These are phyloP conservation scores for Lepiota venenata DNA, from an alignment of 768 basidiomycete genomes.

Conservation along the genomic window DNA sequence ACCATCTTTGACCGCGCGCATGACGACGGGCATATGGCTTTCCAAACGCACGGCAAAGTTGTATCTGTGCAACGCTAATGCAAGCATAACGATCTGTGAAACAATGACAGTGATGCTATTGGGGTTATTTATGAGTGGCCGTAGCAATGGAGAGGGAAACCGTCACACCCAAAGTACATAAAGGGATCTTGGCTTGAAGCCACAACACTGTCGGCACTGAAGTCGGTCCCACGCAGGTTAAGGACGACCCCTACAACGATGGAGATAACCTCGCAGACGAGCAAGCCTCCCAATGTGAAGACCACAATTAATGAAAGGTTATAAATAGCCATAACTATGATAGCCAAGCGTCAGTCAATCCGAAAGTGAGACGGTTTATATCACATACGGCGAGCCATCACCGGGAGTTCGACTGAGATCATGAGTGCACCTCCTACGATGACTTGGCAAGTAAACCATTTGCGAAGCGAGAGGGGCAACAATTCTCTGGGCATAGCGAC, in stretches of 20 bases:
- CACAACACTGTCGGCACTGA: slow-evolving; percentile 19
- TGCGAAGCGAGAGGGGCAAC: slow-evolving; percentile 12
- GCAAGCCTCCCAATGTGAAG: slow-evolving; percentile 17
- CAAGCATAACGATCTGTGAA: slow-evolving; percentile 30
- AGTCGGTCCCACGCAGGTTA: slow-evolving; percentile 17
- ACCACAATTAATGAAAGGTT: slow-evolving; percentile 25
- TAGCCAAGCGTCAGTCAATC: not conserved
- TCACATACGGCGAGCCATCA: slow-evolving; percentile 25
- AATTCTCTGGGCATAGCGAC: slow-evolving; percentile 11
- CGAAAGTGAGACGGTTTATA: not conserved
- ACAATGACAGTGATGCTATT: slow-evolving; percentile 21
- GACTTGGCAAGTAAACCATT: slow-evolving; percentile 25
- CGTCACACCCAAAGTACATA: slow-evolving; percentile 25
- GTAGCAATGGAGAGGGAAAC: not conserved
- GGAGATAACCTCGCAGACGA: slow-evolving; percentile 19
- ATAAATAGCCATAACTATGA: slow-evolving; percentile 32
- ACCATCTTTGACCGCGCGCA: slow-evolving; percentile 35
- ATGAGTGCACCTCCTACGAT: slow-evolving; percentile 22
- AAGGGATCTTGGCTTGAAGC: slow-evolving; percentile 19
- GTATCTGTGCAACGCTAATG: slow-evolving; percentile 29
- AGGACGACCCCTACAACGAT: slow-evolving; percentile 19
- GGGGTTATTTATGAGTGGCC: not conserved
- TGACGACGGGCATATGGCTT: slow-evolving; percentile 27
- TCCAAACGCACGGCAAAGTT: slow-evolving; percentile 13
- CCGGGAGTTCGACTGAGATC: slow-evolving; percentile 25